Conservation (phyloP, 2,329 filamentous ascomycete species). For the Achaetomium macrosporum region DNA sequence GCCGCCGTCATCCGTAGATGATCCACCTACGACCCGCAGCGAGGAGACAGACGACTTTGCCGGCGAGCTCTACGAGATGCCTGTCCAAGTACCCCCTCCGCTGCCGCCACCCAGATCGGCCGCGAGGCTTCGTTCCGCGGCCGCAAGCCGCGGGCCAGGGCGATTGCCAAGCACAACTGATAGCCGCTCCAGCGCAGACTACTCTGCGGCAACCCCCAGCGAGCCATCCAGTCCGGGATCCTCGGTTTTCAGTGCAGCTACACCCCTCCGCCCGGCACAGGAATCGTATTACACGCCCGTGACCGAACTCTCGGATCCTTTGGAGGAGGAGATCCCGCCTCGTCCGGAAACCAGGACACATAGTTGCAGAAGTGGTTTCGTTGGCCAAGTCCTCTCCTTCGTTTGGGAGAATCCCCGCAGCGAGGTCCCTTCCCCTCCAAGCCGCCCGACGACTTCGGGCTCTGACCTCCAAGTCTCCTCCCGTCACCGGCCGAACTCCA, state of each 20-base stretch:
- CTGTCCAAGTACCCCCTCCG: slow-evolving; percentile 25
- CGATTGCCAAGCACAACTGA: slow-evolving; percentile 5
- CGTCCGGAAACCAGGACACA: neutral
- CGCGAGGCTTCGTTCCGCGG: slow-evolving; percentile 11
- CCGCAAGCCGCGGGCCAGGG: neutral
- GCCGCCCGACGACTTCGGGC: neutral
- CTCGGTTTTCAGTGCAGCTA: neutral
- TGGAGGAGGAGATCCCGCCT: neutral
- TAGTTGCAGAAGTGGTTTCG: slow-evolving; percentile 11
- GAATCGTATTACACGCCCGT: slow-evolving; percentile 7
- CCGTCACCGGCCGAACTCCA: neutral
- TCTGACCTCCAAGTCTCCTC: neutral
- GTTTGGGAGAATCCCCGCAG: slow-evolving; percentile 18
- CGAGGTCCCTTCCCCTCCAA: slow-evolving; percentile 3
- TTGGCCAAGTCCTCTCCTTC: slow-evolving; percentile 8
- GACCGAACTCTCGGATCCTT: slow-evolving; percentile 8
- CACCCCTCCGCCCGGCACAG: neutral
- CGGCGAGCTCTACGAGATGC: slow-evolving; percentile 27
- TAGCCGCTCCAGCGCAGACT: neutral
- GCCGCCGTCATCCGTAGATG: neutral
- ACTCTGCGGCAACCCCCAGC: neutral
- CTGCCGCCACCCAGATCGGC: slow-evolving; percentile 24
- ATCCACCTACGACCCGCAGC: slow-evolving; percentile 9
- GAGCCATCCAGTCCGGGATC: neutral
- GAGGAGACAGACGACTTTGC: slow-evolving; percentile 29